These are phyloP conservation scores for Malania oleifera DNA, from an alignment of 164 flowering plant genomes.

Conservation along the genomic window DNA sequence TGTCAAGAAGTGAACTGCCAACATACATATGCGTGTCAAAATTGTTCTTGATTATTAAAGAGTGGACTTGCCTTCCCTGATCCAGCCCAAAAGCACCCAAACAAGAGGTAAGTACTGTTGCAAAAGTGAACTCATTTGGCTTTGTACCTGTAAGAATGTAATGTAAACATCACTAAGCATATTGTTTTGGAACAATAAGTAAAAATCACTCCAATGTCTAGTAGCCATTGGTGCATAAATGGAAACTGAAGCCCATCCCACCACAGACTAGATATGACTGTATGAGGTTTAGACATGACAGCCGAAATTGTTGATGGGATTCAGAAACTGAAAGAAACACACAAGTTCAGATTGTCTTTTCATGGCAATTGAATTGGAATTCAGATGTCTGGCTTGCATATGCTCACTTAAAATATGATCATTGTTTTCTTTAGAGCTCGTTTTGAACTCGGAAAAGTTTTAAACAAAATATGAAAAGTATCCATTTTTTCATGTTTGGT, in stretches of 20 bases:
- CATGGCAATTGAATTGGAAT: too few species aligned
- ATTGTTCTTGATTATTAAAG: constrained; percentile 34
- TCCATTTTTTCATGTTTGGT: too few species aligned
- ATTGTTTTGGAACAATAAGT: neutral
- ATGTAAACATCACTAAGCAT: constrained; percentile 8
- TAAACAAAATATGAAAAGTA: too few species aligned
- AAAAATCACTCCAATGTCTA: neutral
- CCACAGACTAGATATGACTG: neutral
- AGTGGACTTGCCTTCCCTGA: constrained; percentile 56
- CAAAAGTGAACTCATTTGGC: constrained; percentile 70
- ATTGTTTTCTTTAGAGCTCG: too few species aligned
- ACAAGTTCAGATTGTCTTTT: too few species aligned
- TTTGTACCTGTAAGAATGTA: constrained; percentile 38
- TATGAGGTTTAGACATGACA: too few species aligned
- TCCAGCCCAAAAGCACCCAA: constrained; percentile 29
- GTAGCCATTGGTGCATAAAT: neutral
- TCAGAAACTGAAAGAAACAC: too few species aligned
- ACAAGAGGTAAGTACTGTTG: constrained; percentile 54
- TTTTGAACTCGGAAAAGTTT: too few species aligned
- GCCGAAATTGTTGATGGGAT: too few species aligned
- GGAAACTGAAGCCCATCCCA: neutral
- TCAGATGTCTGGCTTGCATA: too few species aligned
- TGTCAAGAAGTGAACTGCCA: constrained; percentile 78
- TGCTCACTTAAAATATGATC: too few species aligned
- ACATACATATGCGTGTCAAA: constrained; percentile 49